Evolutionary conservation across 495 filamentous ascomycete species (phyloP), one percentile per base, ranked within the genome.

Genomic region (Xanthoparmelia taractica): DNA sequence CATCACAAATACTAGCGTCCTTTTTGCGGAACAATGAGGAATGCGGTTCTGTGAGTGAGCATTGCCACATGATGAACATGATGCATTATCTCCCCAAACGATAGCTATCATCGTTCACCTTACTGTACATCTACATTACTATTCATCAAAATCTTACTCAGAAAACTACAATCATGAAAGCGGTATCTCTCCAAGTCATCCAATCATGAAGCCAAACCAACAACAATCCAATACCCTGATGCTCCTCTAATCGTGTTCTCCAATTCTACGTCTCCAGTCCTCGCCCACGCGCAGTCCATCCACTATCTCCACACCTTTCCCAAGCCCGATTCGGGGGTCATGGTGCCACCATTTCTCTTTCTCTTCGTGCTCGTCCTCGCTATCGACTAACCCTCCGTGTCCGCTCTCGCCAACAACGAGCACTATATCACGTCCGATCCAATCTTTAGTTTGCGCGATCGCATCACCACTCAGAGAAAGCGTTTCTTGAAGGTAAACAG

Each of bases 351-450:
- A 97, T 57, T 79, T 80, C 58, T 84, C 82, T 34, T 71, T 69
- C 60, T 82, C 80, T 36, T 83, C 81, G 36, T 79, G 74, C 71
- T 96, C 92, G 38, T 92, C 92, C 63, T 96, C 91, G 64, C 90
- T 96, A 72, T 97, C 92, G 2, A 91, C 89, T 43, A 97, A 79
- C 1, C 90, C 92, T 31, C 91, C 91, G 37, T 89, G 85, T 23
- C 89, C 91, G 64, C 86, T 86, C 63, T 91, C 90, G 59, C 88
- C 88, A 10, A 91, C 92, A 27, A 96, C 89, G 4, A 96, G 88
- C 33, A 96, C 82, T 34, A 96, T 80, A 52, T 91, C 85, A 69
- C 92, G 88, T 36, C 89, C 80, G 29, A 96, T 85, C 92, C 91
- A 97, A 1, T 84, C 85, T 64, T 89, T 83, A n/a, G 92, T 82